phyloP scores from a whole-genome alignment of 768 basidiomycete genomes.

The Phanerochaete sordida region DNA sequence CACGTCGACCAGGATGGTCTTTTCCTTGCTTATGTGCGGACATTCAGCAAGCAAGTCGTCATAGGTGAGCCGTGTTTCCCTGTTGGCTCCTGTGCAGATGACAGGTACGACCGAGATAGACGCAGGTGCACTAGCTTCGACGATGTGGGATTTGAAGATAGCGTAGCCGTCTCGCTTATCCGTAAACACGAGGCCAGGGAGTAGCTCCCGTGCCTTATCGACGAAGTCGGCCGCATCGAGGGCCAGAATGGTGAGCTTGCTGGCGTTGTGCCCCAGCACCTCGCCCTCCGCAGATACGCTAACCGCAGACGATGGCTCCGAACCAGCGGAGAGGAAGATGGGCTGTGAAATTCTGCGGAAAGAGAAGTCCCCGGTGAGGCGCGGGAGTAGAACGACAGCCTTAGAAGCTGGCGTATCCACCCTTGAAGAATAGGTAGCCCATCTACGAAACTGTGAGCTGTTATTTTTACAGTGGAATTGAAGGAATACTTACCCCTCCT shows the following conservation, averaged over 20 bases:
- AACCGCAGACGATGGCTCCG: conserved; percentile 6
- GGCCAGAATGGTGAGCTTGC: not conserved
- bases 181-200: not conserved
- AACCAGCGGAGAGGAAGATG: conserved; percentile 12
- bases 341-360: conserved; percentile 9
- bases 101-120: conserved; percentile 11
- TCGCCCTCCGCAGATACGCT: conserved; percentile 9
- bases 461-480: not conserved
- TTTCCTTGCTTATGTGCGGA: not conserved
- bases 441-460: conserved; percentile 4
- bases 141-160: not conserved
- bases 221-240: not conserved
- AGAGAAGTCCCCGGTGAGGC: not conserved
- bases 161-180: not conserved
- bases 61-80: not conserved
- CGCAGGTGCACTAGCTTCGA: not conserved
- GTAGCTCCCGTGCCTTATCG: not conserved
- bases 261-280: not conserved
- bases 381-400: conserved; percentile 14
- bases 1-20: not conserved
- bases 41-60: not conserved
- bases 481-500: conserved; percentile 15
- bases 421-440: conserved; percentile 13
- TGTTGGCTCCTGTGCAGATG: not conserved
- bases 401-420: not conserved